Base-by-base conservation (phyloP, 768 basidiomycete species). In the Kwoniella europaea region DNA sequence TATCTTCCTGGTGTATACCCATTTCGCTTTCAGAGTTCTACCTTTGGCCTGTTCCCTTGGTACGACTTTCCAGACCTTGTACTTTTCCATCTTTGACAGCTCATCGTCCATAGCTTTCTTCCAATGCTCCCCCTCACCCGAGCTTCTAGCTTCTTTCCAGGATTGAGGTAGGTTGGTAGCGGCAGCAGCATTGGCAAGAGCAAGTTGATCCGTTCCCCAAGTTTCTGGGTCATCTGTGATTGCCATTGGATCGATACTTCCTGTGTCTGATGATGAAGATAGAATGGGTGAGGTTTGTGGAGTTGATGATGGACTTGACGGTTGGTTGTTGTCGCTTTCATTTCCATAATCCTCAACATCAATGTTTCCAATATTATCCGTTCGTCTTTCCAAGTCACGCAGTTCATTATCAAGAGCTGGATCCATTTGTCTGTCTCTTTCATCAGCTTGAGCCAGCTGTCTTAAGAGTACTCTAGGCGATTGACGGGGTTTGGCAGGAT, bases 1-100 rank as follows among this genome's bases (percentile, higher is more conserved):
- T 29, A 24, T 77, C 75, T 20, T 85, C 68, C 53, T 73, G 0
- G 61, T 75, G 67, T 79, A 86, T 1, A 85, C 84, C 86, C 86
- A 86, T 6, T 68, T 65, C 12, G 24, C 79, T 82, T 16, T 75
- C 69, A 22, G 74, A 1, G 86, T 82, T 0, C 82, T 69, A 16
- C 46, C 46, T 50, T 50, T 50, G 46, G 1, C 54, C 62, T 60
- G 22, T n/a, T 43, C 27, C 35, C 46, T 42, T 9, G 27, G 12
- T 0, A 73, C 67, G 0, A 68, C 71, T 50, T 79, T 74, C 68
- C 85, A 85, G 0, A 85, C 82, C 2, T 78, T 55, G 20, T 74
- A 74, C 24, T 68, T 67, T n/a, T 68, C 62, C 22, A 82, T 75
- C 43, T 71, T 70, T 13, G 42, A 55, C 2, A 79, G 53, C 67